Conservation (phyloP, 2,329 filamentous ascomycete genomes). For the Neonectria magnoliae region DNA sequence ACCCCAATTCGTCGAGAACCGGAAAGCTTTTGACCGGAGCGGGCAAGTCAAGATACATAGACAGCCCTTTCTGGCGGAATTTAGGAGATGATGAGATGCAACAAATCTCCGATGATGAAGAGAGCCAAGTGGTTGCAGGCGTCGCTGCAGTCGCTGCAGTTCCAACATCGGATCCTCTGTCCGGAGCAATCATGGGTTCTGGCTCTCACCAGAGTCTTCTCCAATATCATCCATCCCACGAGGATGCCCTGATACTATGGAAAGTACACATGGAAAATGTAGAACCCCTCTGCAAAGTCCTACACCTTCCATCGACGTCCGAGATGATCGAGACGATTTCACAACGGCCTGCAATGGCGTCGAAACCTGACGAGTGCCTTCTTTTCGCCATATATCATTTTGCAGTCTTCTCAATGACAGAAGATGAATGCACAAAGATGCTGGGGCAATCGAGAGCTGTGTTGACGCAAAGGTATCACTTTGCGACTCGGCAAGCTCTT, state of each 20-base stretch:
- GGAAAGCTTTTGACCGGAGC: constrained; percentile 38
- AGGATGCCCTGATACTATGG: constrained; percentile 40
- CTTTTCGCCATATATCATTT: constrained; percentile 57
- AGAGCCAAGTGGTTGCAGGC: background rate
- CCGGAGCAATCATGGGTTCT: constrained; percentile 1
- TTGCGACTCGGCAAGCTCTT: constrained; percentile 58
- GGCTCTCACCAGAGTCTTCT: background rate
- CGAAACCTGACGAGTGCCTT: constrained; percentile 48
- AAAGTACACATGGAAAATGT: constrained; percentile 37
- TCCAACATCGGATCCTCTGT: constrained; percentile 4
- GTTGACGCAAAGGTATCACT: constrained; percentile 50
- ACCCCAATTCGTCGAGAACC: background rate
- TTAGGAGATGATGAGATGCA: constrained; percentile 11
- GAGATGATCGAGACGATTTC: constrained; percentile 31
- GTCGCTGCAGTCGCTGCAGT: too few species aligned
- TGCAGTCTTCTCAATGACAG: constrained; percentile 52
- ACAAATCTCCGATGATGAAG: constrained; percentile 9
- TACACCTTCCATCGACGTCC: constrained; percentile 40
- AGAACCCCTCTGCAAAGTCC: constrained; percentile 39
- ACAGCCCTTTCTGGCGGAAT: constrained; percentile 43
- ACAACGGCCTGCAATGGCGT: constrained; percentile 29
- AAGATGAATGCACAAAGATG: constrained; percentile 51
- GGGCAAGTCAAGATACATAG: constrained; percentile 55
- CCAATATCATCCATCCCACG: constrained; percentile 33
- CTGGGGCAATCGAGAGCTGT: constrained; percentile 49